These are phyloP conservation scores for Gloeophyllum trabeum DNA, from an alignment of 768 basidiomycete species.

Conservation along the genomic window DNA sequence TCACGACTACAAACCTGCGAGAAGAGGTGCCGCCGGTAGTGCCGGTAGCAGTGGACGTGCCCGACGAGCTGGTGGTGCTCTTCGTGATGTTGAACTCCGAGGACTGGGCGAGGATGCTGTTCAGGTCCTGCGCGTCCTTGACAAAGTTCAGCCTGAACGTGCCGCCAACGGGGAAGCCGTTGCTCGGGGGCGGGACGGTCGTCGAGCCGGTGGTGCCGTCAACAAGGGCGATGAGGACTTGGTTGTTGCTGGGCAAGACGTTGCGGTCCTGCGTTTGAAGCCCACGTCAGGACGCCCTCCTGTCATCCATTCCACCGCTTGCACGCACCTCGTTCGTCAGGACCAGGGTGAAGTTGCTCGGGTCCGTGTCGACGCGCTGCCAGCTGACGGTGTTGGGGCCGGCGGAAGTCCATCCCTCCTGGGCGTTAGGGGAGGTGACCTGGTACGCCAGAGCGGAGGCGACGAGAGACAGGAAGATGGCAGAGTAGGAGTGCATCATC, in stretches of 20 bases:
- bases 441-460: slow-evolving; percentile 52
- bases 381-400: slow-evolving; percentile 48
- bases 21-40: slow-evolving; percentile 7
- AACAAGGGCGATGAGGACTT: slow-evolving; percentile 46
- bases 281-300: not conserved
- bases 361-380: slow-evolving; percentile 57
- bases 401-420: slow-evolving; percentile 43
- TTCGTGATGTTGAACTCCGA: slow-evolving; percentile 39
- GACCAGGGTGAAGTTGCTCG: slow-evolving; percentile 54
- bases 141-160: slow-evolving; percentile 70
- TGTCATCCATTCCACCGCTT: not conserved
- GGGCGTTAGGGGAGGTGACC: slow-evolving; percentile 38
- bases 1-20: not conserved
- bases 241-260: slow-evolving; percentile 18
- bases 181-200: slow-evolving; percentile 40
- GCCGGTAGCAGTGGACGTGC: too few species aligned
- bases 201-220: slow-evolving; percentile 30
- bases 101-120: slow-evolving; percentile 64
- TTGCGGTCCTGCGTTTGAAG: slow-evolving; percentile 21
- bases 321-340: slow-evolving; percentile 46
- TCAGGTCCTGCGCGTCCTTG: slow-evolving; percentile 29
- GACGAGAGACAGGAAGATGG: slow-evolving; percentile 32
- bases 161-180: slow-evolving; percentile 53
- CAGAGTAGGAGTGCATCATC: slow-evolving; percentile 8
- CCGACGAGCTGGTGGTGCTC: slow-evolving; percentile 9